These are phyloP conservation scores for Penicillium sp. DNA, from an alignment of 2,329 filamentous ascomycete genomes.

Conservation along the genomic window DNA sequence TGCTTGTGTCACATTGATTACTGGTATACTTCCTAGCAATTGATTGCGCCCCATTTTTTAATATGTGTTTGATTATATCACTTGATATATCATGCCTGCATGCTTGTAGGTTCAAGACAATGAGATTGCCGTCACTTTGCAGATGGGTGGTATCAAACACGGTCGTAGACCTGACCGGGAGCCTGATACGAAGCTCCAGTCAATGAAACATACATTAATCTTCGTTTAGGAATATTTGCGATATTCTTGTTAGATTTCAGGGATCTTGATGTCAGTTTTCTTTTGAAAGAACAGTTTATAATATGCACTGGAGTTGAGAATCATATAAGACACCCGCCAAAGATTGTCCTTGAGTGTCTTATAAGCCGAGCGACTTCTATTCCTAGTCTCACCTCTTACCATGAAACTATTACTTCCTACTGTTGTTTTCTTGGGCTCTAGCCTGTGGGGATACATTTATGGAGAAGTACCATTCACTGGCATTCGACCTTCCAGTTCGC, in stretches of 20 bases:
- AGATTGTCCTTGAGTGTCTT: neutral
- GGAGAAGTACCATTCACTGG: slow-evolving; percentile 24
- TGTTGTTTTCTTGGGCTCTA: slow-evolving; percentile 21
- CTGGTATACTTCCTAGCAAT: no score
- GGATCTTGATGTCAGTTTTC: no score
- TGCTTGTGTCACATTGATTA: no score
- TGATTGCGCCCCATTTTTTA: no score
- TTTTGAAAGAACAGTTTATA: no score
- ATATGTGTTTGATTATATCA: neutral
- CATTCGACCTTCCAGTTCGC: slow-evolving; percentile 19
- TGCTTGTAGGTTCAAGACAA: neutral
- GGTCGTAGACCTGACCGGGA: neutral
- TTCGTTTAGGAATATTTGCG: no score
- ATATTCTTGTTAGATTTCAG: no score
- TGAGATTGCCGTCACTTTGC: neutral
- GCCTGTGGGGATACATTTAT: slow-evolving; percentile 24
- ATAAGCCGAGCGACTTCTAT: neutral
- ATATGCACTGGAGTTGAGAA: no score
- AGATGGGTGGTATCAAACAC: neutral
- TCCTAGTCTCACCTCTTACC: no score
- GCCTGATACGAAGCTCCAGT: neutral
- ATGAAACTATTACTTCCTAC: slow-evolving; percentile 9
- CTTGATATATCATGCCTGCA: neutral
- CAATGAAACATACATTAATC: neutral
- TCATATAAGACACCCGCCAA: neutral